Base-by-base conservation (phyloP, 345 rosid genomes). In the Erysimum cheiranthoides region DNA sequence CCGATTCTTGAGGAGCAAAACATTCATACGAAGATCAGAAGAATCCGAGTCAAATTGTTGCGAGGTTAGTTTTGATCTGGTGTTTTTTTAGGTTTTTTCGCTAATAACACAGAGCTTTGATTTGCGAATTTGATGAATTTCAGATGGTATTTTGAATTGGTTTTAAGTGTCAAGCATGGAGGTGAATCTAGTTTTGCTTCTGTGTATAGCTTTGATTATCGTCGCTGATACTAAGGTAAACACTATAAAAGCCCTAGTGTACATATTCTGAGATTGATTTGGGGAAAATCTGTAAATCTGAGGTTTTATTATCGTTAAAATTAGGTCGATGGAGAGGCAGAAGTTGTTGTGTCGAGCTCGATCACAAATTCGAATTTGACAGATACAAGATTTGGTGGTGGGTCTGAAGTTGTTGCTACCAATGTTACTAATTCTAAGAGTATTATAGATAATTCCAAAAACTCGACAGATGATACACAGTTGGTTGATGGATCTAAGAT, bases 191-290 rank as follows among this genome's bases (percentile, higher is more conserved):
- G 77, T 73, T 62, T 56, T 79, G 16, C 34, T 75, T 75, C 49
- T 79, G 51, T 81, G 73, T 61, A 66, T 86, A 74, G 72, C 82
- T 56, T 66, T 87, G 38, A 39, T 85, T 28, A 61, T 85, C 25
- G 78, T 78, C 36, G 79, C 62, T 39, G 65, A 71, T 68, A 77
- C 68, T 51, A 70, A 85, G 87, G 96, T 88, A 84, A 38, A 84
- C 18, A 32, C 54, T 9, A 21, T 21, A 21, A 63, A 3, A 17
- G 9, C 43, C 32, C 70, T 54, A 6, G 2, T 56, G 25, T 21
- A 32, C 5, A 32, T 70, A 8, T 49, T 12, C 40, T 8, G 0
- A 57, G 17, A 5, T 14, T 47, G 17, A 1, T 42, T 53, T 47
- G 7, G 3, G 50, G 5, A 45, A 39, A 18, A 17, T 27, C 34